Conservation (phyloP, 2,329 filamentous ascomycete genomes). For the Cladosporium colombiae region DNA sequence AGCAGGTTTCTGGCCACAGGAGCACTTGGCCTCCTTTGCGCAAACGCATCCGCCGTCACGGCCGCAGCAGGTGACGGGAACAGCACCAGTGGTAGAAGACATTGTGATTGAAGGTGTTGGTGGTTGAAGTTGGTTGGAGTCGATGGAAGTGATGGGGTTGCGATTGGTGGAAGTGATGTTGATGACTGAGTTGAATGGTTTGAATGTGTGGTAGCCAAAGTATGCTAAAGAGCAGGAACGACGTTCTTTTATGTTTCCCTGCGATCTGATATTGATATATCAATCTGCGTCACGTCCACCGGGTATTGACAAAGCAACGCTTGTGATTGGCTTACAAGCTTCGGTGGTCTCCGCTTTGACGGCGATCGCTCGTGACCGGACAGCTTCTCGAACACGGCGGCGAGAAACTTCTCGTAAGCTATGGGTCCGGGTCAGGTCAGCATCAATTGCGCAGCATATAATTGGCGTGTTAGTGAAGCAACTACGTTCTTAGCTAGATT, state of each 20-base stretch:
- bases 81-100: conserved; percentile 42
- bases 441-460: neutral
- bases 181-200: neutral
- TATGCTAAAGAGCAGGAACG: neutral
- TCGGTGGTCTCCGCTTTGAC: neutral
- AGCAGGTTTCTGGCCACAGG: conserved; percentile 84
- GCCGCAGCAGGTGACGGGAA: conserved; percentile 61
- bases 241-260: conserved; percentile 15
- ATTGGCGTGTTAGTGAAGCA: neutral
- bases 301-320: neutral
- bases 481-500: too few species aligned
- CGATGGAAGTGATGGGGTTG: neutral
- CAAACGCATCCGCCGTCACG: conserved; percentile 48
- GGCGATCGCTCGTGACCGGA: conserved; percentile 10
- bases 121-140: conserved; percentile 4
- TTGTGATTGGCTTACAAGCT: conserved; percentile 3
- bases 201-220: neutral
- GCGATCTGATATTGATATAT: conserved; percentile 20
- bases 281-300: conserved; percentile 13
- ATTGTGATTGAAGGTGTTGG: conserved; percentile 31
- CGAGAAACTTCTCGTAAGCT: conserved; percentile 2
- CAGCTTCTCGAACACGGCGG: conserved; percentile 8
- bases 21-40: conserved; percentile 65
- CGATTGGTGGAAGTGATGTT: neutral
- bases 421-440: neutral